phyloP scores from a whole-genome alignment of 345 rosid genomes.

The Erodium maritimum region DNA sequence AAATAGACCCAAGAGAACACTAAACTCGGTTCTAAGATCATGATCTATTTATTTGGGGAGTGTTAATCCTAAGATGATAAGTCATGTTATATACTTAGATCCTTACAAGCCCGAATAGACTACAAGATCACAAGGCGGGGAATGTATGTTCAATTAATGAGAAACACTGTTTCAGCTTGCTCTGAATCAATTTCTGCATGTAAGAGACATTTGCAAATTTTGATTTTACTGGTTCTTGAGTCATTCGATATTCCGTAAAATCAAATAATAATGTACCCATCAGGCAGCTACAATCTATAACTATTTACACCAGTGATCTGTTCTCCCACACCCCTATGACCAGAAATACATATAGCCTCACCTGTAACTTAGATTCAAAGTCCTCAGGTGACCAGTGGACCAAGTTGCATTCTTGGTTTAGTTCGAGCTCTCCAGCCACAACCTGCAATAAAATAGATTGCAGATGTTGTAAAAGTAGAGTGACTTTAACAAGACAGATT shows the following conservation, averaged over 20 bases:
- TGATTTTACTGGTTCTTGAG: not conserved
- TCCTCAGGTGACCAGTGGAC: constrained; percentile 97
- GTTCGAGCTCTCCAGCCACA: constrained; percentile 95
- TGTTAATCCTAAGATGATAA: too few relatives aligned
- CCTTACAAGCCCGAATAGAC: too few relatives aligned
- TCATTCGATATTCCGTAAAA: not conserved
- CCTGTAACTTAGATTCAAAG: constrained; percentile 94
- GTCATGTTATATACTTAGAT: too few relatives aligned
- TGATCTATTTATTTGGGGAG: too few relatives aligned
- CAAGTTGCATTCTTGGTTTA: constrained; percentile 72
- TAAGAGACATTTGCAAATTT: not conserved
- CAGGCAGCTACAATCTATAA: not conserved
- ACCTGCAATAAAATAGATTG: constrained; percentile 37
- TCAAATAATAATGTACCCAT: not conserved
- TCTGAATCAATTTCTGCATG: not conserved
- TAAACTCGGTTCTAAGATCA: too few relatives aligned
- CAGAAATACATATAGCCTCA: constrained; percentile 8
- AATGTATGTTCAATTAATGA: too few relatives aligned
- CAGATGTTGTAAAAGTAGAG: too few relatives aligned
- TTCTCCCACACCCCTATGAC: not conserved
- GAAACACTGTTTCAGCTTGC: too few relatives aligned
- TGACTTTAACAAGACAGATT: too few relatives aligned
- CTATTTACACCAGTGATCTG: not conserved
- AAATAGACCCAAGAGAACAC: too few relatives aligned
- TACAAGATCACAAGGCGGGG: too few relatives aligned